Base-by-base conservation (phyloP, 2,329 filamentous ascomycete genomes). In the Daldinia sp. region DNA sequence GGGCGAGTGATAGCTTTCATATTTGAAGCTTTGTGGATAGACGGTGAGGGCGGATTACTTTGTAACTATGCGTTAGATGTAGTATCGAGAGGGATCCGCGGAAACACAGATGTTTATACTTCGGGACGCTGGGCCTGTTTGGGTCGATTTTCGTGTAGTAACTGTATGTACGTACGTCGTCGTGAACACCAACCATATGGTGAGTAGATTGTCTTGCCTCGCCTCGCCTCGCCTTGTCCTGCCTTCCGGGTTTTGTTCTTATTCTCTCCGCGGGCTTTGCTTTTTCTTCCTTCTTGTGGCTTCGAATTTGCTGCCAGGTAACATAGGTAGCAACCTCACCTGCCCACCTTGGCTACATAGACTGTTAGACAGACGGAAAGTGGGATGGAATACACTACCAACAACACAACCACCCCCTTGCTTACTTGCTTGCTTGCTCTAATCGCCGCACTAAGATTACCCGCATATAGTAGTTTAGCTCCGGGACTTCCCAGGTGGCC, bases 371-470 rank as follows among this genome's bases (percentile, higher is more conserved):
- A 44, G 42, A 23, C 6, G 20, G 20, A 23, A 23, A 23, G 20
- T 23, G 20, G 20, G 20, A 23, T 23, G 20, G 20, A 23, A 23
- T 23, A 23, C 20, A 23, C 20, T 23, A 23, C 20, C 20, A 23
- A 23, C 20, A 23, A 23, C 20, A 23, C 20, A 2, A 2, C 33
- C 7, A 35, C 46, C 20, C 44, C 42, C 18, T 46, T 46, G 42
- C 46, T 46, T 46, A 18, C 46, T 50, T 30, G 44, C 44, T 33
- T 33, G 30, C 30, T 33, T 48, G 44, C 26, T 26, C 26, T 51
- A 18, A 15, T 26, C 46, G 26, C 46, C 26, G 26, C 46, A 26
- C 46, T 51, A 51, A 51, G 46, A 51, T 51, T 33, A 51, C 46
- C 46, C 26, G 46, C 46, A 51, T 51, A 51, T 15, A 35, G 1